These are phyloP conservation scores for Yarrowia sp. DNA, from an alignment of 805 yeast genomes.

Conservation along the genomic window DNA sequence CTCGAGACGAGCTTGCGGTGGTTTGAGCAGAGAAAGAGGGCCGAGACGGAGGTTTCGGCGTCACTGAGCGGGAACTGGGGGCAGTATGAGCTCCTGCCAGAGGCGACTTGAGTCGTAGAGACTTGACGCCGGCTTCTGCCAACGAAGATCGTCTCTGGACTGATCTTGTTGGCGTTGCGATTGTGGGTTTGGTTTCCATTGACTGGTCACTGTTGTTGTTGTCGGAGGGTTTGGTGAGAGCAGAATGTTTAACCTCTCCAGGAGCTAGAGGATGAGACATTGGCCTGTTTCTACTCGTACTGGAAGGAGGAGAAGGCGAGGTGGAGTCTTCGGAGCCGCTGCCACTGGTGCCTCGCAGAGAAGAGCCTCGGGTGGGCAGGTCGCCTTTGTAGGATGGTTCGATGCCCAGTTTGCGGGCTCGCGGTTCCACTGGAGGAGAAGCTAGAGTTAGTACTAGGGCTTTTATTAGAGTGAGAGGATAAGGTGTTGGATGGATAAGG, in stretches of 20 bases:
- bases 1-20: too few relatives aligned
- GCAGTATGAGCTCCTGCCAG: too few relatives aligned
- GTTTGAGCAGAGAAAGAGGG: neutral
- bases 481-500: too few relatives aligned
- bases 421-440: neutral
- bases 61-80: neutral
- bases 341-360: neutral
- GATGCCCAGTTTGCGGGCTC: constrained; percentile 6
- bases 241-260: neutral
- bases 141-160: neutral
- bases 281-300: neutral
- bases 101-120: neutral
- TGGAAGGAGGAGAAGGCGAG: neutral
- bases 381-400: constrained; percentile 15
- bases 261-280: neutral
- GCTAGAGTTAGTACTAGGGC: too few relatives aligned
- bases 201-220: too few relatives aligned
- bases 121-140: constrained; percentile 11
- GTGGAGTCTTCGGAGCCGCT: neutral
- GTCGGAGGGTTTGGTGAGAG: neutral
- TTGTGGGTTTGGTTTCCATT: too few relatives aligned
- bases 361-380: neutral
- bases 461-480: neutral
- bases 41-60: neutral
- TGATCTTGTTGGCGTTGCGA: neutral